Conservation (phyloP, 2,329 filamentous ascomycete species). For the Cyclaneusma minus region DNA sequence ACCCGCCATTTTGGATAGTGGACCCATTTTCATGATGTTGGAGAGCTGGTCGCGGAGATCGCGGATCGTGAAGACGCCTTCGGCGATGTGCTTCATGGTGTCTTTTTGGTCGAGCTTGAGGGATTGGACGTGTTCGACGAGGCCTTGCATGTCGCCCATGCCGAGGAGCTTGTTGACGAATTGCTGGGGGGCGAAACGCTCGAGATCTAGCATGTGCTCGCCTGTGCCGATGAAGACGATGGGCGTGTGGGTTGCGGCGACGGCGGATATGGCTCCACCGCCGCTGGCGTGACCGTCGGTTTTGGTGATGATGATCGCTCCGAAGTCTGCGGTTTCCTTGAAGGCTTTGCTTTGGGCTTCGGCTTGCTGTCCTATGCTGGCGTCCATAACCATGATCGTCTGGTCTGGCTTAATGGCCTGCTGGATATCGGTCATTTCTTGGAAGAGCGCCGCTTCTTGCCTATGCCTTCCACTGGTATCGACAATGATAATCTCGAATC, state of each 20-base stretch:
- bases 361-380: slow-evolving; percentile 90
- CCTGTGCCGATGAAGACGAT: slow-evolving; percentile 98
- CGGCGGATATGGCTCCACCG: slow-evolving; percentile 92
- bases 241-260: slow-evolving; percentile 88
- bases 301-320: slow-evolving; percentile 97
- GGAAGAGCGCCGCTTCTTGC: slow-evolving; percentile 88
- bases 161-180: slow-evolving; percentile 90
- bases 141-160: slow-evolving; percentile 91
- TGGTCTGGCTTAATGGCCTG: slow-evolving; percentile 80
- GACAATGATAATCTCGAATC: slow-evolving; percentile 96
- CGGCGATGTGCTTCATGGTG: slow-evolving; percentile 96
- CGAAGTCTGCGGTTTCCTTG: slow-evolving; percentile 93
- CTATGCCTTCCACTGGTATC: slow-evolving; percentile 92
- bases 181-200: slow-evolving; percentile 80
- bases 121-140: slow-evolving; percentile 93
- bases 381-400: slow-evolving; percentile 96
- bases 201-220: slow-evolving; percentile 91
- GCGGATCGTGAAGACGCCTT: slow-evolving; percentile 89
- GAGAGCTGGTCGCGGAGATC: slow-evolving; percentile 89
- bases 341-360: slow-evolving; percentile 92
- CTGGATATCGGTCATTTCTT: slow-evolving; percentile 97
- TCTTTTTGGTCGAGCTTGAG: slow-evolving; percentile 96
- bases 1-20: slow-evolving; percentile 88
- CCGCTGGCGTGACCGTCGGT: slow-evolving; percentile 91
- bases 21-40: slow-evolving; percentile 99